Base-by-base conservation (phyloP, 306 rosid genomes). In the Cotoneaster glaucophyllus region DNA sequence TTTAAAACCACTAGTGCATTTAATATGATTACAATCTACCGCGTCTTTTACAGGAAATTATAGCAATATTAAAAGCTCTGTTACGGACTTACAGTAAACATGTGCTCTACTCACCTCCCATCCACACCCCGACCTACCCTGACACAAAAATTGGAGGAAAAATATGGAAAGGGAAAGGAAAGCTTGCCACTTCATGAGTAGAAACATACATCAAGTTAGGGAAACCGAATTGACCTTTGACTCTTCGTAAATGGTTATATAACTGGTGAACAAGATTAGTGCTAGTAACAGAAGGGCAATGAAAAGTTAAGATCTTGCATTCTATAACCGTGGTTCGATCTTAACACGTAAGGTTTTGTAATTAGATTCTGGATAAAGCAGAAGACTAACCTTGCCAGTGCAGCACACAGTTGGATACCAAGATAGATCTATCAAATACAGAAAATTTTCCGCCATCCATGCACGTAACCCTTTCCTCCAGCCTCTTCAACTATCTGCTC, bases 371-470 rank as follows among this genome's bases (percentile, higher is more conserved):
- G 6, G 56, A 43, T 43, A 67, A 32, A 61, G n/a, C 11, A 67
- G 24, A 39, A 62, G 39, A 59, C 87, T 68, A 82, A 91, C 98
- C 96, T 88, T 89, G 81, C 74, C 75, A 85, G n/a, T 94, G 98
- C 69, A 92, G 57, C 28, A 62, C 77, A 67, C 95, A 90, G 65
- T 92, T 92, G 41, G 97, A 92, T 64, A 94, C 97, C 88, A 94
- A 85, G 67, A 92, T 90, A 31, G 98, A 94, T 83, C 98, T 88
- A 83, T 94, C 97, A 88, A 94, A 94, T 31, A 94, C 96, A 64
- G 87, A 86, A 84, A 94, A 94, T 53, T 87, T 89, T 70, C 96
- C 92, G 48, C 98, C 97, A 67, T 94, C 96, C 98, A 94, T 94
- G 78, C 95, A 73, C 63, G 96, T 86, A 65, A 92, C 90, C 90